These are phyloP conservation scores for Aspergillus kassunensis DNA, from an alignment of 495 filamentous ascomycete genomes.

Conservation along the genomic window DNA sequence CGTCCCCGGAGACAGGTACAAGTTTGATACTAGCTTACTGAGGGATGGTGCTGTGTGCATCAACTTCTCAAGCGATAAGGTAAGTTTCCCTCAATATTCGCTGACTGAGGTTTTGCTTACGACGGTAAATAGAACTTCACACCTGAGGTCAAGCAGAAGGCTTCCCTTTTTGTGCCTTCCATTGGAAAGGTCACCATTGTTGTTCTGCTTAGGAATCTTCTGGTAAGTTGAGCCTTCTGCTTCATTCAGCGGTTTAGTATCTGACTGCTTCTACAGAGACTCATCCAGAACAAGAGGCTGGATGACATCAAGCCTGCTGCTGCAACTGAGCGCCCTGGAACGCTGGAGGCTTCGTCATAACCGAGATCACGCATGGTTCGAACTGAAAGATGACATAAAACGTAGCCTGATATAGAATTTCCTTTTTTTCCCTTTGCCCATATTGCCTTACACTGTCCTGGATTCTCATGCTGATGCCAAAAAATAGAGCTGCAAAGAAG, in stretches of 20 bases:
- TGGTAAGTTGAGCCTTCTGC: slow-evolving; percentile 53
- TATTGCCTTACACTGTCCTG: slow-evolving; percentile 1
- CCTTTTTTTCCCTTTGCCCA: not conserved
- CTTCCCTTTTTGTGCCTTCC: slow-evolving; percentile 93
- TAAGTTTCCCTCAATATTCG: slow-evolving; percentile 20
- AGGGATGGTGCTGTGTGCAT: slow-evolving; percentile 91
- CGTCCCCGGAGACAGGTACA: slow-evolving; percentile 81
- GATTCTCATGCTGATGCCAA: not conserved
- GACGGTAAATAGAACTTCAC: slow-evolving; percentile 68
- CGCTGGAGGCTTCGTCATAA: slow-evolving; percentile 35
- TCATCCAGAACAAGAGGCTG: slow-evolving; percentile 47
- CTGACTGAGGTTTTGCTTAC: not conserved
- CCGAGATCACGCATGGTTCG: not conserved
- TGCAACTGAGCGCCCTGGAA: slow-evolving; percentile 43
- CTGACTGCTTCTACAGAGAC: slow-evolving; percentile 31
- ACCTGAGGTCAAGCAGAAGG: slow-evolving; percentile 82
- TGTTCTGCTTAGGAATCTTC: slow-evolving; percentile 79
- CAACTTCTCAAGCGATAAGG: slow-evolving; percentile 93
- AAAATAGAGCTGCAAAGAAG: slow-evolving; percentile 4
- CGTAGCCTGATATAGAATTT: slow-evolving; percentile 12
- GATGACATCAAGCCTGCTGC: slow-evolving; percentile 43
- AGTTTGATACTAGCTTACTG: slow-evolving; percentile 77
- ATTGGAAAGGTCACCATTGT: slow-evolving; percentile 98
- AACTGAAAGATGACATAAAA: slow-evolving; percentile 12
- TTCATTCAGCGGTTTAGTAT: not conserved